Evolutionary conservation across 306 rosid genomes (phyloP), one percentile per base, ranked within the genome.

Genomic region (Vigna radiata): DNA sequence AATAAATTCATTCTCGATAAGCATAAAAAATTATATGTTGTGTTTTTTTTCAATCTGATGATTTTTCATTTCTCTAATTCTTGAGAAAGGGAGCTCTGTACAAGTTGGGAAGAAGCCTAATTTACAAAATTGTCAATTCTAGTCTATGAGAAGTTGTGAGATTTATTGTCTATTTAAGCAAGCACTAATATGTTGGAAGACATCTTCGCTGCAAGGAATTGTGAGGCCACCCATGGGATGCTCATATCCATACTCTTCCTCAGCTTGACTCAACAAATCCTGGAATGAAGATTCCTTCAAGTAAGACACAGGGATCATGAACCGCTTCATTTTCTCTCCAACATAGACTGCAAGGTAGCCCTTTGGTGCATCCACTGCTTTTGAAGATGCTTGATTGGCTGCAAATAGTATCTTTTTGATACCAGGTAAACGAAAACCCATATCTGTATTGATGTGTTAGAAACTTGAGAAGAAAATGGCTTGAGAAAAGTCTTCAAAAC

Each of bases 161-260:
- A 39, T 37, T 65, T 61, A 56, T 1, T 44, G 23, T 21, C 58
- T 9, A 46, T 47, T 72, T 65, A 83, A 74, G 69, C 54, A 1
- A 73, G 82, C 80, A 77, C 75, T 76, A 3, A 84, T 13, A 12
- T 49, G 31, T 66, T 54, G 18, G 75, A 80, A 80, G 6, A 31
- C 44, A 5, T 63, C 76, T 70, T 84, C 84, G 9, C 70, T 15
- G 76, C 84, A 87, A 60, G 88, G 84, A 67, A 84, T 81, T 18
- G 83, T 84, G 55, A 87, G 85, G 17, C 86, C 86, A 6, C 90
- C 88, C 79, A 67, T 81, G n/a, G 88, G 84, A 81, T 87, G 90
- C 15, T 81, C 82, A 84, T 77, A 86, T 19, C 87, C 82, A 33
- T 81, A 81, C 37, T 83, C 81, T 71, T 86, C 81, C 46, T 78